Conservation (phyloP, 768 basidiomycete genomes). For the Rhodosporidiobolus odoratus region DNA sequence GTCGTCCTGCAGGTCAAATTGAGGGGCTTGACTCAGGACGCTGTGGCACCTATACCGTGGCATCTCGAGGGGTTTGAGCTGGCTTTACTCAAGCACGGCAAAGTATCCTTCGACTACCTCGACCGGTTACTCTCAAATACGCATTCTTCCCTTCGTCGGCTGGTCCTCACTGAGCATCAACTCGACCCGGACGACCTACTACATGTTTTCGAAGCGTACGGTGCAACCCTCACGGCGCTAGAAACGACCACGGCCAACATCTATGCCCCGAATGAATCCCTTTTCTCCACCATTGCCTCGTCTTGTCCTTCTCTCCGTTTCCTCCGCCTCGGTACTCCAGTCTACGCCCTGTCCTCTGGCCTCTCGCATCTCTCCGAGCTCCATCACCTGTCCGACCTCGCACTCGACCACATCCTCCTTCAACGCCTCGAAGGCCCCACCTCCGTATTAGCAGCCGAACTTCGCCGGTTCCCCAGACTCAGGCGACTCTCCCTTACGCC, state of each 20-base stretch:
- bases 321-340: not conserved
- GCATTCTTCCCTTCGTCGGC: not conserved
- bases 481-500: not conserved
- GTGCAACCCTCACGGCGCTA: not conserved
- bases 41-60: not conserved
- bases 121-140: not conserved
- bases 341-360: not conserved
- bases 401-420: not conserved
- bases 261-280: not conserved
- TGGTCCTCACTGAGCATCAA: constrained; percentile 18
- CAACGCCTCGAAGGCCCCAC: no score
- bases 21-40: not conserved
- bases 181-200: not conserved
- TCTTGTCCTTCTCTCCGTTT: not conserved
- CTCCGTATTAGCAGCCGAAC: not conserved
- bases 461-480: not conserved
- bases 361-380: not conserved
- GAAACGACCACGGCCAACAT: not conserved
- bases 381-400: not conserved
- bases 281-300: not conserved
- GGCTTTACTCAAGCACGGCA: not conserved
- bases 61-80: constrained; percentile 9
- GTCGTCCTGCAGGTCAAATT: not conserved
- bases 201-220: not conserved
- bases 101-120: constrained; percentile 8